Evolutionary conservation across 441 rosid species (phyloP).

Genomic region (Erodium moschatum): DNA sequence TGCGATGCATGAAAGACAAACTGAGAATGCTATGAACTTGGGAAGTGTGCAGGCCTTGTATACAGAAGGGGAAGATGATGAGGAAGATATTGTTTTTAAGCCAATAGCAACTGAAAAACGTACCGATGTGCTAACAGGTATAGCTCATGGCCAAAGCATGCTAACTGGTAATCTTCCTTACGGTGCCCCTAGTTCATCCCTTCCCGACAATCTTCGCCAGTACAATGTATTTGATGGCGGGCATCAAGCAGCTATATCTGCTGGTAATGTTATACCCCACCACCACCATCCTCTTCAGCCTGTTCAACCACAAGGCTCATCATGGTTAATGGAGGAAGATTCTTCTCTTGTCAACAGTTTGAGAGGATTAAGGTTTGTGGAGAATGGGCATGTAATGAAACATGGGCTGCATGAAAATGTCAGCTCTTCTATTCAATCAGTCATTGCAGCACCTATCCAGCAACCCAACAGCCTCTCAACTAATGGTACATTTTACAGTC

Average conservation of each 20-base stretch:
- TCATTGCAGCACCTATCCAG: constrained; percentile 28
- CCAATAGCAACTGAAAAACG: constrained; percentile 61
- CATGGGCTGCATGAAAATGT: constrained; percentile 45
- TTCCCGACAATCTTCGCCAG: constrained; percentile 34
- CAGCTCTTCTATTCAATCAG: constrained; percentile 31
- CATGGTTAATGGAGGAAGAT: constrained; percentile 43
- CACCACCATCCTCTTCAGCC: constrained; percentile 29
- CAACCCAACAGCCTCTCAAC: constrained; percentile 35
- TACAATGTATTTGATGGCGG: constrained; percentile 33
- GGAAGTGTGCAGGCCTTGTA: constrained; percentile 27
- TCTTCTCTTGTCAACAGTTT: constrained; percentile 46
- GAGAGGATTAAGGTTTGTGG: constrained; percentile 42
- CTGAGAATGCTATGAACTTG: constrained; percentile 24
- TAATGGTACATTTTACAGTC: constrained; percentile 33
- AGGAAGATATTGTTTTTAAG: constrained; percentile 89
- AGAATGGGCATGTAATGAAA: constrained; percentile 47
- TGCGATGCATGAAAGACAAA: constrained; percentile 27
- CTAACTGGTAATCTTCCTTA: constrained; percentile 34
- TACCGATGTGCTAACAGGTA: constrained; percentile 36
- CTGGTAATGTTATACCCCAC: constrained; percentile 33
- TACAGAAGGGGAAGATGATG: constrained; percentile 68
- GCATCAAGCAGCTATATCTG: constrained; percentile 32
- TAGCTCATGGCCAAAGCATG: constrained; percentile 33
- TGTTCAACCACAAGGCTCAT: constrained; percentile 37
- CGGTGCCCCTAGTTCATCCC: constrained; percentile 32